Conservation (phyloP, 2,329 filamentous ascomycete genomes). For the Aspergillus aculeatinus region DNA sequence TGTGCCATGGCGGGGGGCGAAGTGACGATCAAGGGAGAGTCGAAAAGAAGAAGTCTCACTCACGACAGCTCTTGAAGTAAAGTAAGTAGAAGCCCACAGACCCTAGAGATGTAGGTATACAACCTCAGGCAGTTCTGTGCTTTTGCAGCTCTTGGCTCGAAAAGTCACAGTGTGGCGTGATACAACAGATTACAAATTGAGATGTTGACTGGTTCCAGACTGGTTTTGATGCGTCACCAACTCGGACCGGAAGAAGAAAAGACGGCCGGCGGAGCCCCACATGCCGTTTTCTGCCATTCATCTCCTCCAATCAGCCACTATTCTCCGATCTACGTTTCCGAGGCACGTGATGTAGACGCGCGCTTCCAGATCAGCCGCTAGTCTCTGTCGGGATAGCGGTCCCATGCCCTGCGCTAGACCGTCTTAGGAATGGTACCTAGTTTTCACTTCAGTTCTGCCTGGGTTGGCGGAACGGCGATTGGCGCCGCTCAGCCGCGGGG, state of each 20-base stretch:
- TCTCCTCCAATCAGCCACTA: neutral
- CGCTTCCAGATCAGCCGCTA: neutral
- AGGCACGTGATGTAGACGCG: neutral
- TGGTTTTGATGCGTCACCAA: neutral
- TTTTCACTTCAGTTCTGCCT: neutral
- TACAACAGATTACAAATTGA: neutral
- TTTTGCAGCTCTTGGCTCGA: neutral
- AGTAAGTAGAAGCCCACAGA: neutral
- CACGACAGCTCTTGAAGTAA: neutral
- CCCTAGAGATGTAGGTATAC: no score
- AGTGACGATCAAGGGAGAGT: neutral
- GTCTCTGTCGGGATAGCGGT: neutral
- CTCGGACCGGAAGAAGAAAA: neutral
- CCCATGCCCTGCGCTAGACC: neutral
- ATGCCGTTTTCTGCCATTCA: neutral
- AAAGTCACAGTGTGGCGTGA: neutral
- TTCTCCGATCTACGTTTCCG: neutral
- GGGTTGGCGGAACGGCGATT: conserved; percentile 6
- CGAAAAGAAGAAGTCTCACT: neutral
- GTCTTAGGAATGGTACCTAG: neutral
- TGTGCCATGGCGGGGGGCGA: conserved; percentile 14
- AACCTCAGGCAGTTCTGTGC: neutral
- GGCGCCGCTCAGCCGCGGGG: conserved; percentile 9
- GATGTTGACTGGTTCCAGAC: neutral
- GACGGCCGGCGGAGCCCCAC: neutral